phyloP scores from a whole-genome alignment of 2,329 filamentous ascomycete species.

The Plenodomus lindquistii region DNA sequence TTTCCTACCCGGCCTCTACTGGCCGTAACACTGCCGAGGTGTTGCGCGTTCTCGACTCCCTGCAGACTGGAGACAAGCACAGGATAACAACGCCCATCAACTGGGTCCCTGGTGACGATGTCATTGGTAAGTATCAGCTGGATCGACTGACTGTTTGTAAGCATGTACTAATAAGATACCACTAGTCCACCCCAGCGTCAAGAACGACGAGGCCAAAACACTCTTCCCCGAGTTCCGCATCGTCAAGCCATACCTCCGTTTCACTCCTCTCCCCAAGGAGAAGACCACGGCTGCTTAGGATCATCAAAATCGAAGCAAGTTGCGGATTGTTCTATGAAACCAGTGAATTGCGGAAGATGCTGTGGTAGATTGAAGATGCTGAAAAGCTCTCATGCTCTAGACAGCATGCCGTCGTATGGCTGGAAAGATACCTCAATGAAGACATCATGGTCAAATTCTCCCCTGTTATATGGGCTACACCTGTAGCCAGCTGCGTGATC shows the following conservation, averaged over 20 bases:
- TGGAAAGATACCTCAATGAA: conserved; percentile 7
- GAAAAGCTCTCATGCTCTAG: neutral
- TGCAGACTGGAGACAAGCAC: conserved; percentile 63
- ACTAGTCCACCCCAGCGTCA: conserved; percentile 61
- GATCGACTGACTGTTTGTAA: neutral
- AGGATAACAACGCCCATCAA: conserved; percentile 65
- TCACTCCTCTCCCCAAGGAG: conserved; percentile 63
- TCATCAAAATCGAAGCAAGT: neutral
- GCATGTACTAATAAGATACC: neutral
- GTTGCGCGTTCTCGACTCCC: conserved; percentile 55
- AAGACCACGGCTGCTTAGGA: conserved; percentile 53
- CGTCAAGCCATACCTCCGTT: conserved; percentile 65
- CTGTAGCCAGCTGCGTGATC: too few species aligned
- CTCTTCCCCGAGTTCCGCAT: conserved; percentile 64
- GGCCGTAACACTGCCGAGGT: conserved; percentile 60
- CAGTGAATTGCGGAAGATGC: neutral
- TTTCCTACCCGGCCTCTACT: conserved; percentile 65
- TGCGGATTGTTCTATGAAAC: neutral
- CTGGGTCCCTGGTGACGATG: conserved; percentile 58
- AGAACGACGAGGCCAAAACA: conserved; percentile 61
- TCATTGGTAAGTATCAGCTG: neutral
- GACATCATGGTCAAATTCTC: conserved; percentile 5
- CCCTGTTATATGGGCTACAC: too few species aligned
- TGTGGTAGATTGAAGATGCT: neutral
- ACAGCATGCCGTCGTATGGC: neutral